Evolutionary conservation across 441 rosid species (phyloP), one percentile per base, ranked within the genome.

Genomic region (Euphorbia celastroides): DNA sequence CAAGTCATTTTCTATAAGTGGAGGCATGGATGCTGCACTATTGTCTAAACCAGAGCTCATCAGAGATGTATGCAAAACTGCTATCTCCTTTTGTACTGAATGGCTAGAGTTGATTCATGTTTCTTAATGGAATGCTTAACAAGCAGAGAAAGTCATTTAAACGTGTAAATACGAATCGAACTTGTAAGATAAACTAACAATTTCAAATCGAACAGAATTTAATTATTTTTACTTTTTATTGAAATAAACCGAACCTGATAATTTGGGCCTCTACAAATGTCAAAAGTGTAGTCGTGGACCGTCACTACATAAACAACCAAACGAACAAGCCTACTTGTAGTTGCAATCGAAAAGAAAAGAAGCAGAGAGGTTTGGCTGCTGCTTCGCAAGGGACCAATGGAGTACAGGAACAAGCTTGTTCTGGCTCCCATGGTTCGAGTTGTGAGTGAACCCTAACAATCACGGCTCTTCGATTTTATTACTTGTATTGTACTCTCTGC

Each of bases 21-120:
- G 97, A 64, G 98, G 98, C 61, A 92, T 92, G 98, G 98, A 97
- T 54, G 96, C 98, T 81, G 98, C 97, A 55, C 78, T 92, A 54
- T 78, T 92, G 80, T 68, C 77, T 63, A 89, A 86, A 70, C 95
- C 95, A 1, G 88, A 92, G 68, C 88, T 89, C 44, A 89, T 89
- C 73, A 88, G 79, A 28, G 96, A 92, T 85, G 98, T 92, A 83
- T 71, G 81, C 36, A 50, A 48, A 65, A 1, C 63, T 27, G 54
- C 31, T 61, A 17, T 42, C 8, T 65, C 19, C n/a, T 17, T 65
- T 27, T 28, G 55, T 12, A 20, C 26, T 36, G 26, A 41, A 41
- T 52, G 11, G 26, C 22, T 70, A 36, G 26, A 22, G 28, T 75
- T 60, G 52, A 59, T 58, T 51, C 7, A 38, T 69, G 62, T 52